Evolutionary conservation across 306 rosid species (phyloP), one percentile per base, ranked within the genome.

Genomic region (Pterocarpus macrocarpus): DNA sequence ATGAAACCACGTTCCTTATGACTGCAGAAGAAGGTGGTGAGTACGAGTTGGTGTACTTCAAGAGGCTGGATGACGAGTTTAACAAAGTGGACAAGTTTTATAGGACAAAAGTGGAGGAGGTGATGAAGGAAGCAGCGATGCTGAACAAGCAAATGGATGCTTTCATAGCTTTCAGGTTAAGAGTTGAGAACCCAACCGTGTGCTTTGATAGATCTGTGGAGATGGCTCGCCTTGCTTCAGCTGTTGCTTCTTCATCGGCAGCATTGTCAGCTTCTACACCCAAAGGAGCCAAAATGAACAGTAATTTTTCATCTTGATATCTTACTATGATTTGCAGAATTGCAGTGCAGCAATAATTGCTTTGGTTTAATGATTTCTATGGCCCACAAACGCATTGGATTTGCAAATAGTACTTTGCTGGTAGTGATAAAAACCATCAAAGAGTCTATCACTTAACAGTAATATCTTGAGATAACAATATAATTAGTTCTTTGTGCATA

Each of bases 121-220:
- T 90, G 33, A 79, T 85, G 87, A 82, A 86, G 62, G 95, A 92
- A 71, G 97, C 97, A 0, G 75, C 15, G n/a, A 59, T 79, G 59
- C 80, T 92, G 33, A 89, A 89, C 72, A 85, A 86, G 73, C 97
- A 92, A 67, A 89, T 92, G 95, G 91, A 90, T 17, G 93, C 93
- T 64, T 79, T 92, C 14, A 89, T 92, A 34, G 97, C 92, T 65
- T 87, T 92, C 34, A 64, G 92, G 47, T 83, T 92, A 1, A 92
- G 88, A 83, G 97, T 92, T 44, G 93, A 89, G 86, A 86, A 87
- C 17, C 90, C 91, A 1, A 49, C 71, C 35, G 78, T 15, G 32
- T 33, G 78, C 6, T 81, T 81, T 30, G 84, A 88, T 73, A 55
- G 75, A 52, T 83, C 88, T 0, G 82, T 64, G 56, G 92, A 88